Evolutionary conservation across 768 basidiomycete species (phyloP).

Genomic region (Phlegmacium glaucopus): DNA sequence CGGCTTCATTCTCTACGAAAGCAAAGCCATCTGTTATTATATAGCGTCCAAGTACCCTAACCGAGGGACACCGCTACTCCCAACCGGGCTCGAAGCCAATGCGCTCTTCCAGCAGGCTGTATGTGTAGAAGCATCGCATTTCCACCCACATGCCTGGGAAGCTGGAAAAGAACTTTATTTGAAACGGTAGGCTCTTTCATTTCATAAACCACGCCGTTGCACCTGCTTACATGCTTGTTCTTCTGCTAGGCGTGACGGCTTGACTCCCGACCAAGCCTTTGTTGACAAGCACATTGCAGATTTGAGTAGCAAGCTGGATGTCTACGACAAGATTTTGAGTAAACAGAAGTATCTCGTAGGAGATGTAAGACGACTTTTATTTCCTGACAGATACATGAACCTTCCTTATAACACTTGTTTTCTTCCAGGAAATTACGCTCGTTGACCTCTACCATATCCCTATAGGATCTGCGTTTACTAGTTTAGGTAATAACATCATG

Average conservation of each 20-base stretch:
- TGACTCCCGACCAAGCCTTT: constrained; percentile 23
- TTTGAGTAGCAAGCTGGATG: constrained; percentile 36
- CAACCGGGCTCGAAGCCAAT: constrained; percentile 17
- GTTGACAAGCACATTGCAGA: constrained; percentile 14
- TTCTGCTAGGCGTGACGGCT: constrained; percentile 18
- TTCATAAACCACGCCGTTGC: too few relatives aligned
- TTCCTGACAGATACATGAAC: background rate
- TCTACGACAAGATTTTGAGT: constrained; percentile 43
- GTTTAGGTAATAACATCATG: constrained; percentile 26
- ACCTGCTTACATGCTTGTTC: background rate
- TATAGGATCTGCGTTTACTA: constrained; percentile 23
- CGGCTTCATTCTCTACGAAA: constrained; percentile 14
- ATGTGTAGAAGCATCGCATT: constrained; percentile 42
- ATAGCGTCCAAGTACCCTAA: constrained; percentile 42
- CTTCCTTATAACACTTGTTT: background rate
- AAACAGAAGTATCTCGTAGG: constrained; percentile 47
- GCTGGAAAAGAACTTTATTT: constrained; percentile 40
- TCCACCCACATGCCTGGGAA: constrained; percentile 36
- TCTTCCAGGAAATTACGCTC: constrained; percentile 37
- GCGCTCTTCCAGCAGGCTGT: constrained; percentile 37
- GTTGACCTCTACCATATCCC: constrained; percentile 46
- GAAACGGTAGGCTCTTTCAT: constrained; percentile 20
- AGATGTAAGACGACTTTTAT: constrained; percentile 24
- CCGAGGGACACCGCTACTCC: constrained; percentile 41
- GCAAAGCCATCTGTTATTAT: constrained; percentile 41